A percentile compares a stretch with the other conserved stretches of the same genome.
Conservation (phyloP, 768 basidiomycete species). For the Leccinum subtestaceum region DNA sequence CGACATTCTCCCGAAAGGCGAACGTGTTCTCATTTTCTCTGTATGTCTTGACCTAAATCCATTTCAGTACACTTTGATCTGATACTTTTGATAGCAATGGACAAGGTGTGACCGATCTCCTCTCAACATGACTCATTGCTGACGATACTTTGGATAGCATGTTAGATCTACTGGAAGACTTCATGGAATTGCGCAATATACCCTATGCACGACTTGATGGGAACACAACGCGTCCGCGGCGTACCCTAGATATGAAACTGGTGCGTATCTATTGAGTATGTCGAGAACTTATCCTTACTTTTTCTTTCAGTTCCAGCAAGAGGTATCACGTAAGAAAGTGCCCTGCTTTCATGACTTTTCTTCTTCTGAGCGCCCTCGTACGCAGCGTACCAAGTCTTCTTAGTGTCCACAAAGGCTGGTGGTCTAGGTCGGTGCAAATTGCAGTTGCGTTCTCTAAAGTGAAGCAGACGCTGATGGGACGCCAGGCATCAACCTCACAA, state of each 20-base stretch:
- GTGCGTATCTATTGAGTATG: conserved; percentile 29
- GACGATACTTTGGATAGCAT: conserved; percentile 41
- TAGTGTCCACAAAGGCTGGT: conserved; percentile 70
- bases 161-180: conserved; percentile 69
- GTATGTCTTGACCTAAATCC: conserved; percentile 32
- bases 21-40: conserved; percentile 67
- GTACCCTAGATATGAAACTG: conserved; percentile 55
- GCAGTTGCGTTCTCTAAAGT: background rate
- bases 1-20: conserved; percentile 55
- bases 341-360: background rate
- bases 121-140: background rate
- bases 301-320: conserved; percentile 51
- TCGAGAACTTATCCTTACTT: background rate
- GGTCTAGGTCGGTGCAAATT: conserved; percentile 49
- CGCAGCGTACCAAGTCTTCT: conserved; percentile 61
- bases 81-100: conserved; percentile 49
- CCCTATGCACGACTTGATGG: conserved; percentile 64
- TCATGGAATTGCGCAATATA: conserved; percentile 55
- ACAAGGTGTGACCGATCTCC: conserved; percentile 36
- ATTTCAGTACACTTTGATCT: conserved; percentile 1
- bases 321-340: conserved; percentile 47
- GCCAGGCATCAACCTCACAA: conserved; percentile 78
- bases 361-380: conserved; percentile 2
- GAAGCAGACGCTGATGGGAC: conserved; percentile 16
- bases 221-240: conserved; percentile 47